Evolutionary conservation across 2,329 filamentous ascomycete species (phyloP), one percentile per base, ranked within the genome.

Genomic region (Gremmenia infestans): DNA sequence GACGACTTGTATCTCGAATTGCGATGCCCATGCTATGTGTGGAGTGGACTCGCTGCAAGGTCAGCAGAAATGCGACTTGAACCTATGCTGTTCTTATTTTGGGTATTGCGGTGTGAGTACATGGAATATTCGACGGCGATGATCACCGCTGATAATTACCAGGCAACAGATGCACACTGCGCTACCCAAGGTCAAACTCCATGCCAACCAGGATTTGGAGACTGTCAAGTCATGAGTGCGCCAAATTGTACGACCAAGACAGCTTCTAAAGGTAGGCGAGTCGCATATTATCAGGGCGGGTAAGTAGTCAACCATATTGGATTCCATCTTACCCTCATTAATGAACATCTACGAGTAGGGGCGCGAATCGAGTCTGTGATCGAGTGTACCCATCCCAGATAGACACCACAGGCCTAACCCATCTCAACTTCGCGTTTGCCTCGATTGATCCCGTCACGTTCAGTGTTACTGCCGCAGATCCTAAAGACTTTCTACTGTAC

Each of bases 361-460:
- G 45, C 15, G 17, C 17, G 14, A 17, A 43, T 8, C 55, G 59
- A 43, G 7, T 43, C 11, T 76, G 74, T 59, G 64, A 74, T 39
- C 54, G 50, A 1, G 61, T 73, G 6, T 53, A 47, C 5, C 70
- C 72, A 0, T 40, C 48, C 1, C 63, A 73, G 15, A 70, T 76
- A 51, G 65, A 69, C 14, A 70, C 64, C 0, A 58, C 51, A 1
- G 66, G 64, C 0, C 60, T 70, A 14, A 71, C 65, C 1, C 69
- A 71, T 48, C 40, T 74, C 23, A 72, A 73, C 58, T 72, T 70
- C 46, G 73, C 76, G 0, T 79, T 78, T 53, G 72, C 70, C 0
- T 70, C 68, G 23, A 72, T 78, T 49, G 69, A 77, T 42, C 71
- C 75, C 0, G 49, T 49, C 0, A 69, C 69, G 0, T 74, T 65